Evolutionary conservation across 768 basidiomycete species (phyloP), one percentile per base, ranked within the genome.

Genomic region (Podaxis sp.): DNA sequence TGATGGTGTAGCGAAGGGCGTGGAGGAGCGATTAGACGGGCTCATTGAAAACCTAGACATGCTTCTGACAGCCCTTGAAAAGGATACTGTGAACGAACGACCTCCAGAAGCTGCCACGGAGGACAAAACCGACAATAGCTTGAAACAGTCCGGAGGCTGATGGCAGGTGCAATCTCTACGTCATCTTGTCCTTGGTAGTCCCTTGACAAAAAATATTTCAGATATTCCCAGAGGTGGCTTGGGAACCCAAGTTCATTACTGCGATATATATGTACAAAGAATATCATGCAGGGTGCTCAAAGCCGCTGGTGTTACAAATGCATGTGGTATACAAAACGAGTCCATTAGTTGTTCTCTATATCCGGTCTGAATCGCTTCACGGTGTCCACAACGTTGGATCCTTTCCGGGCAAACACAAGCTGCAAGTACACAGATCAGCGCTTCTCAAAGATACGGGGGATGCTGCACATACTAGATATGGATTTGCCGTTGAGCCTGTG

Each of bases 401-500:
- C 93, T 73, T 90, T 93, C 13, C 89, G 84, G 54, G 90, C 88
- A 73, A 90, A 95, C 17, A 95, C 93, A 63, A 95, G 84, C 93
- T 95, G 48, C 15, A 64, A 61, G 63, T 44, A 33, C 42, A 59
- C 52, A 17, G 60, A 39, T 67, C 22, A 13, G 57, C n/a, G 5
- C 17, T 17, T 51, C 66, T 46, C 6, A 40, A 49, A 38, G 17
- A 55, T 19, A 42, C 13, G 9, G 24, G 26, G 15, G 36, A 12
- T 30, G 54, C 36, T 52, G 26, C 48, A 75, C 90, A 65, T 66
- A 92, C 93, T 75, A 95, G 78, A 76, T 95, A 95, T 28, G 93
- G 93, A 69, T 95, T 95, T n/a, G 91, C 93, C 39, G 87, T 93
- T 17, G 85, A 89, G 22, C 91, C 92, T n/a, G 92, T 93, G 39